Evolutionary conservation across 108 stramenopile species (phyloP).

Genomic region (Licmophora abbreviata): DNA sequence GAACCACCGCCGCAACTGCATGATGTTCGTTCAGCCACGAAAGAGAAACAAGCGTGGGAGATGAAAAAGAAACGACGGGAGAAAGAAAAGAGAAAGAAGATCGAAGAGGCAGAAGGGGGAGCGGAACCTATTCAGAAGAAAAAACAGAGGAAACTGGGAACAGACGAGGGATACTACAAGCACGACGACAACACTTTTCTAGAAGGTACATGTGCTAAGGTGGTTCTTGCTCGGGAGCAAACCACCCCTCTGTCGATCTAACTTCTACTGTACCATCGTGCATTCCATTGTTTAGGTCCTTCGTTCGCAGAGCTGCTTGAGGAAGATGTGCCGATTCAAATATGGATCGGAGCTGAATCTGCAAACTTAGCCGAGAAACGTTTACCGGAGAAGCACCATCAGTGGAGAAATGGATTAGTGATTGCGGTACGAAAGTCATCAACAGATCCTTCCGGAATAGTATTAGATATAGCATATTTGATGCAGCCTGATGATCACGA

Average conservation of each 20-base stretch:
- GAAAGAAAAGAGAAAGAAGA: neutral
- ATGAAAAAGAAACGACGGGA: slow-evolving; percentile 19
- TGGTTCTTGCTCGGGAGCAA: no score
- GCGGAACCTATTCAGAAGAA: slow-evolving; percentile 1
- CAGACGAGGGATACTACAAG: slow-evolving; percentile 34
- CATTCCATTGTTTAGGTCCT: no score
- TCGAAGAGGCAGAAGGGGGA: slow-evolving; percentile 12
- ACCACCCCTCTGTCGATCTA: no score
- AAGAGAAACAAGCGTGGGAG: slow-evolving; percentile 44
- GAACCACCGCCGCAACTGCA: slow-evolving; percentile 14
- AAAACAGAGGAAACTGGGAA: slow-evolving; percentile 5
- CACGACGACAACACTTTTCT: slow-evolving; percentile 47
- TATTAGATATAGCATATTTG: slow-evolving; percentile 63
- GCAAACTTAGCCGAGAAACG: slow-evolving; percentile 40
- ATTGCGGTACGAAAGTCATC: slow-evolving; percentile 5
- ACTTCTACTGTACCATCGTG: no score
- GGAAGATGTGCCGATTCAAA: slow-evolving; percentile 75
- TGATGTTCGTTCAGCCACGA: neutral
- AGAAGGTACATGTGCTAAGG: no score
- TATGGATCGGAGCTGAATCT: slow-evolving; percentile 55
- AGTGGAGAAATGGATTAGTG: slow-evolving; percentile 66
- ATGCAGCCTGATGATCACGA: slow-evolving; percentile 33
- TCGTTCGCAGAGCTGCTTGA: slow-evolving; percentile 52
- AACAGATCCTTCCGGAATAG: slow-evolving; percentile 7
- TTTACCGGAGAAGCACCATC: slow-evolving; percentile 25